Percentiles rank a stretch among this genome's conserved stretches.
These are phyloP conservation scores for Tilletia walkeri DNA, from an alignment of 1,284 basidiomycete species.

Conservation along the genomic window DNA sequence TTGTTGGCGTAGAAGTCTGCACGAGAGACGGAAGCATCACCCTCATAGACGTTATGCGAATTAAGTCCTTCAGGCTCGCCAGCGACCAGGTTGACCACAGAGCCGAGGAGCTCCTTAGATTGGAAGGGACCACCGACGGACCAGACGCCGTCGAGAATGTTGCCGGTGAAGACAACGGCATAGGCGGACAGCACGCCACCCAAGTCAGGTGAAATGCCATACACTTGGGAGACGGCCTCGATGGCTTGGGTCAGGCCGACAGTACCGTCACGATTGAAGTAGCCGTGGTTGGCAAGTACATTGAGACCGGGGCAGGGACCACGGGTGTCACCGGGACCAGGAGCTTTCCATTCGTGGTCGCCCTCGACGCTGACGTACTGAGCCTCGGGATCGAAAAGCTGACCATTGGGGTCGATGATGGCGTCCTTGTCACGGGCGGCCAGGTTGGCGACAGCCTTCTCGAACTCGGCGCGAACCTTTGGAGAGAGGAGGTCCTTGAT, in stretches of 20 bases:
- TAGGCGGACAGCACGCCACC: slow-evolving; percentile 36
- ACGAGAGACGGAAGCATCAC: slow-evolving; percentile 35
- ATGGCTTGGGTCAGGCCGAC: slow-evolving; percentile 32
- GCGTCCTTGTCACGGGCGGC: slow-evolving; percentile 28
- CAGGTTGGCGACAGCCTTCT: slow-evolving; percentile 16
- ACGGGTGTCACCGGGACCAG: slow-evolving; percentile 37
- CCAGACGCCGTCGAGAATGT: slow-evolving; percentile 38
- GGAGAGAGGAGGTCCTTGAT: slow-evolving; percentile 26
- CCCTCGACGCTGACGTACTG: slow-evolving; percentile 36
- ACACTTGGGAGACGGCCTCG: slow-evolving; percentile 37
- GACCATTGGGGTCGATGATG: slow-evolving; percentile 36
- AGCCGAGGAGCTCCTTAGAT: slow-evolving; percentile 28
- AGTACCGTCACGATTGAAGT: slow-evolving; percentile 38
- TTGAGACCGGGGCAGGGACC: slow-evolving; percentile 43
- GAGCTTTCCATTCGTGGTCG: slow-evolving; percentile 39
- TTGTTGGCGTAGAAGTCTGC: slow-evolving; percentile 39
- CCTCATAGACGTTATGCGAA: slow-evolving; percentile 30
- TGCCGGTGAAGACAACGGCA: slow-evolving; percentile 43
- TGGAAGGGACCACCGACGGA: slow-evolving; percentile 38
- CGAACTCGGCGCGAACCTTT: slow-evolving; percentile 11
- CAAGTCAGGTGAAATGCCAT: slow-evolving; percentile 34
- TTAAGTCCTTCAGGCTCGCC: slow-evolving; percentile 36
- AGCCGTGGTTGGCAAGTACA: slow-evolving; percentile 40
- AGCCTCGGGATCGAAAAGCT: slow-evolving; percentile 31
- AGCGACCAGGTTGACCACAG: slow-evolving; percentile 28